A percentile compares a stretch with the other conserved stretches of the same genome.
Evolutionary conservation across 1,284 basidiomycete genomes (phyloP).

Genomic region (Pseudozyma tsukubaensis): DNA sequence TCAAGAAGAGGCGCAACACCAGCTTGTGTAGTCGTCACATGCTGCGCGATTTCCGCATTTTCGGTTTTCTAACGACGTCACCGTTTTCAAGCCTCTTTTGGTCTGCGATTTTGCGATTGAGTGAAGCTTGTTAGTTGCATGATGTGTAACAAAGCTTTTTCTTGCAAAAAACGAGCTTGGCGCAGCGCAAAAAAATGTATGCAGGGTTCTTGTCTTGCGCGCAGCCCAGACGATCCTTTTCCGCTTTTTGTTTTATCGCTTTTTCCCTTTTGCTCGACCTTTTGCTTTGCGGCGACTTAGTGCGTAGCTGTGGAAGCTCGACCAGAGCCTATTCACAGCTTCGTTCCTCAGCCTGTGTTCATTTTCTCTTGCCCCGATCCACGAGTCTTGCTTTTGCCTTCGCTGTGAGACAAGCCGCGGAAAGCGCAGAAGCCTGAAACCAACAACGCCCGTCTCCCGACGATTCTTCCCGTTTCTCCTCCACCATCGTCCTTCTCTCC

Average conservation of each 20-base stretch:
- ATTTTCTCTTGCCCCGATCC: neutral
- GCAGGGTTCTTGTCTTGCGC: conserved; percentile 18
- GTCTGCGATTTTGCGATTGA: neutral
- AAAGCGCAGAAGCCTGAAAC: neutral
- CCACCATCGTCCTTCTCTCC: neutral
- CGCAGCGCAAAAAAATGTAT: neutral
- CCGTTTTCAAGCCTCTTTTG: neutral
- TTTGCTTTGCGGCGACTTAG: neutral
- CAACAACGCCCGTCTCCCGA: neutral
- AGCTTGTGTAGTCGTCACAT: no score
- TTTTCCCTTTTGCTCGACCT: neutral
- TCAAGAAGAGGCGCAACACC: no score
- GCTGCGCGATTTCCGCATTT: no score
- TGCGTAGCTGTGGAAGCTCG: neutral
- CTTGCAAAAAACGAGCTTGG: neutral
- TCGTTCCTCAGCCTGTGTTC: neutral
- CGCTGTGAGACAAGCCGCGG: neutral
- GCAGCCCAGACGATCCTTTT: conserved; percentile 6
- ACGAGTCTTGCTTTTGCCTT: no score
- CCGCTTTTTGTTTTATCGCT: neutral
- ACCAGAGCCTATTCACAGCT: neutral
- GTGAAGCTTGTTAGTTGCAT: neutral
- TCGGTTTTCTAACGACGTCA: conserved; percentile 7
- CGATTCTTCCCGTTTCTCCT: neutral
- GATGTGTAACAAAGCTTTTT: neutral